phyloP scores from a whole-genome alignment of 1,284 basidiomycete species.

The Puccinia horiana region DNA sequence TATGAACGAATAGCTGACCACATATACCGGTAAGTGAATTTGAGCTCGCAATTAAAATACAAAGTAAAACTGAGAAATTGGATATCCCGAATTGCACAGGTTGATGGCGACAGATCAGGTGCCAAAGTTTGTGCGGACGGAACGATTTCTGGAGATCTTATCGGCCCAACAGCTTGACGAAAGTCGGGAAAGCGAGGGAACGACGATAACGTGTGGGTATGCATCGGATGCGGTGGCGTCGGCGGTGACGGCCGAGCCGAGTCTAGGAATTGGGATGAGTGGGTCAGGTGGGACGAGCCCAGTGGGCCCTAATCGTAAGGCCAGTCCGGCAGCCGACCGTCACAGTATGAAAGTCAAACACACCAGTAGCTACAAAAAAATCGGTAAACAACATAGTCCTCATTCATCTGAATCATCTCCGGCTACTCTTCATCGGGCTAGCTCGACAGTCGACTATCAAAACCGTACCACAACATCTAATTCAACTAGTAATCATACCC shows the following conservation, averaged over 20 bases:
- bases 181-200: neutral
- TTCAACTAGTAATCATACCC: neutral
- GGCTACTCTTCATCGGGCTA: neutral
- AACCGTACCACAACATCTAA: neutral
- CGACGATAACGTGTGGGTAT: constrained; percentile 14
- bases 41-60: neutral
- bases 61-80: neutral
- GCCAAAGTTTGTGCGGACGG: constrained; percentile 44
- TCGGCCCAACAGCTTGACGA: constrained; percentile 39
- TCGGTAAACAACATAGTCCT: no score
- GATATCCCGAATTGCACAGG: neutral
- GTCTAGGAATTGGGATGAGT: neutral
- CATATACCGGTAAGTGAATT: constrained; percentile 81
- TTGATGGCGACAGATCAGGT: constrained; percentile 49
- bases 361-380: no score
- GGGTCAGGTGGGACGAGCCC: no score
- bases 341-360: no score
- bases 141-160: constrained; percentile 42
- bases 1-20: constrained; percentile 96
- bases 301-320: no score
- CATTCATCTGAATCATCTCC: neutral
- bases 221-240: neutral
- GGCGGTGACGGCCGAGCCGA: no score
- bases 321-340: no score
- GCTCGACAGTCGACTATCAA: neutral